A percentile compares a stretch with the other conserved stretches of the same genome.
phyloP scores from a whole-genome alignment of 2,329 filamentous ascomycete genomes.

The Epichloe uncinata region DNA sequence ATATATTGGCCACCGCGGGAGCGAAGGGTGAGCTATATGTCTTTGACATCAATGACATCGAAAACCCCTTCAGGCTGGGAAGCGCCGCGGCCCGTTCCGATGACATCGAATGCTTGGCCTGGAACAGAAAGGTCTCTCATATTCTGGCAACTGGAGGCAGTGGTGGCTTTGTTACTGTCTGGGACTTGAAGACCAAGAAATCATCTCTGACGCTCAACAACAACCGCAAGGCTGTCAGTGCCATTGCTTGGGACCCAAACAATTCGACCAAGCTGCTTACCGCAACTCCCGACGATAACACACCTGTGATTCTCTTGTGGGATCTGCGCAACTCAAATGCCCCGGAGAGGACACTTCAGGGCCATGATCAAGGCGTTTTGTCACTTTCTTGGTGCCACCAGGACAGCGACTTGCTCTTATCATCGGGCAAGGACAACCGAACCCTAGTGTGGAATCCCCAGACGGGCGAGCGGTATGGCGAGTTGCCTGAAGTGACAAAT shows the following conservation, averaged over 20 bases:
- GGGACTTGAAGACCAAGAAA: slow-evolving; percentile 97
- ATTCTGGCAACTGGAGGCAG: slow-evolving; percentile 90
- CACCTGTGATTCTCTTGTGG: slow-evolving; percentile 84
- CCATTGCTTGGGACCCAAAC: slow-evolving; percentile 94
- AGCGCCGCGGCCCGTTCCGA: slow-evolving; percentile 80
- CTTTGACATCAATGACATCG: slow-evolving; percentile 83
- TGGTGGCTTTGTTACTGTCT: slow-evolving; percentile 92
- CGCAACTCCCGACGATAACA: slow-evolving; percentile 76
- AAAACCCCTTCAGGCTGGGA: slow-evolving; percentile 77
- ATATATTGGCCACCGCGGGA: slow-evolving; percentile 84
- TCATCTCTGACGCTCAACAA: slow-evolving; percentile 93
- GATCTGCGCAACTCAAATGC: slow-evolving; percentile 93
- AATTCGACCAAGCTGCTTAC: slow-evolving; percentile 91
- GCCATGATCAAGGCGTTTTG: slow-evolving; percentile 88
- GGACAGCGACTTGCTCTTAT: slow-evolving; percentile 78
- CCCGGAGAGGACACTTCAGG: slow-evolving; percentile 74
- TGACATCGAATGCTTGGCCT: slow-evolving; percentile 91
- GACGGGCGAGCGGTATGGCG: slow-evolving; percentile 74
- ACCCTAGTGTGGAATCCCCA: slow-evolving; percentile 95
- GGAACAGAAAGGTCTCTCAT: slow-evolving; percentile 96
- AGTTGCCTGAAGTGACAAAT: slow-evolving; percentile 96
- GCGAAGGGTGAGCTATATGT: slow-evolving; percentile 94
- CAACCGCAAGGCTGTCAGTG: slow-evolving; percentile 84
- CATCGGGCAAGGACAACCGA: slow-evolving; percentile 91
- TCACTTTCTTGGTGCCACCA: slow-evolving; percentile 93